These are phyloP conservation scores for Penicillium brasilianum DNA, from an alignment of 2,329 filamentous ascomycete genomes.

Conservation along the genomic window DNA sequence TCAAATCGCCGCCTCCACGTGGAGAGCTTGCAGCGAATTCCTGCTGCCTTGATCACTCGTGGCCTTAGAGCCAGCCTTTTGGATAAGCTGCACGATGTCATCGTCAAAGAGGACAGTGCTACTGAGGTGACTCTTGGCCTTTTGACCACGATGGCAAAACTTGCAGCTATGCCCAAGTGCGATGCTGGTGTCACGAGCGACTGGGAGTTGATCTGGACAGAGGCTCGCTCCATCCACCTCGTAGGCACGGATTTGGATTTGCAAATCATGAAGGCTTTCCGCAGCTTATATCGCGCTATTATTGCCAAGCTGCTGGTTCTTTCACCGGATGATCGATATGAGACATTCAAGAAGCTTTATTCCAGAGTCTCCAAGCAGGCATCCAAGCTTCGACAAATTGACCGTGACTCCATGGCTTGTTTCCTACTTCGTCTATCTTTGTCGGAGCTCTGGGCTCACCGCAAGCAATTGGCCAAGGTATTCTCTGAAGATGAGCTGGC, in stretches of 20 bases:
- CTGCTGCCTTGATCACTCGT: constrained; percentile 44
- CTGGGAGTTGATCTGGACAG: constrained; percentile 44
- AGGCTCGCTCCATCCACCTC: constrained; percentile 42
- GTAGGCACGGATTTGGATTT: constrained; percentile 40
- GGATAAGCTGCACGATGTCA: constrained; percentile 41
- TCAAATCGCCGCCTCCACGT: constrained; percentile 38
- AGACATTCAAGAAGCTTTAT: constrained; percentile 44
- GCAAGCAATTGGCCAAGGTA: constrained; percentile 35
- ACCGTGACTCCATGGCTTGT: constrained; percentile 43
- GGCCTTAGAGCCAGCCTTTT: constrained; percentile 42
- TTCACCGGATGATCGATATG: constrained; percentile 41
- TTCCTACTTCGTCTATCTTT: constrained; percentile 44
- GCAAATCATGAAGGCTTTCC: constrained; percentile 44
- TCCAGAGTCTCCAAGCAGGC: constrained; percentile 37
- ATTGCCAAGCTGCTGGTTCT: constrained; percentile 42
- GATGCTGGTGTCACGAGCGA: constrained; percentile 43
- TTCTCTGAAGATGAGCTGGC: constrained; percentile 39
- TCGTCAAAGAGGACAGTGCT: constrained; percentile 36
- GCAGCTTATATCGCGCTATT: constrained; percentile 42
- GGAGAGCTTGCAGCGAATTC: constrained; percentile 44
- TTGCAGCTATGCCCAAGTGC: constrained; percentile 48
- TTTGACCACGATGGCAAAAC: constrained; percentile 46
- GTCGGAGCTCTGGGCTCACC: constrained; percentile 41
- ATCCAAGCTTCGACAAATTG: constrained; percentile 38
- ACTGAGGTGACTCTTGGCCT: constrained; percentile 39